Conservation (phyloP, 164 flowering plant species). For the Vitis cinerea region DNA sequence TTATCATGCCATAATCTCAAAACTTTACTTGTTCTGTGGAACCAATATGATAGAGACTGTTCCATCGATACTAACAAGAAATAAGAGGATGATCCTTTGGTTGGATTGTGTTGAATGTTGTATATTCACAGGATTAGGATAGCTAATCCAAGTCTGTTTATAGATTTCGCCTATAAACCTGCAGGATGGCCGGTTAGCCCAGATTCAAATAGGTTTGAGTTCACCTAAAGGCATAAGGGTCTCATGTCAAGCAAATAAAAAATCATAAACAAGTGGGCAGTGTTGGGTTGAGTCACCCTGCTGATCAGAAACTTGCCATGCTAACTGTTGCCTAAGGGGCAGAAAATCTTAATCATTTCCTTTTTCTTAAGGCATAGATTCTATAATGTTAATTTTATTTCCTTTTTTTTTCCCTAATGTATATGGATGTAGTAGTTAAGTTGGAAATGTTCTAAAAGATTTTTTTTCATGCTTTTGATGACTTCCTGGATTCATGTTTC, state of each 20-base stretch:
- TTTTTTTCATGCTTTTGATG: slow-evolving; percentile 2
- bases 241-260: background rate
- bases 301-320: no score
- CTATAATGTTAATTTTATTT: background rate
- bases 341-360: background rate
- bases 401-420: background rate
- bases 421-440: background rate
- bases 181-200: background rate
- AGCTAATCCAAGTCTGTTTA: no score
- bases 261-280: no score
- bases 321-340: no score
- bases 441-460: background rate
- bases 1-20: no score
- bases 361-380: background rate
- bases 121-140: no score
- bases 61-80: no score
- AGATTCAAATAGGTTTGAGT: background rate
- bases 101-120: no score
- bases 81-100: no score
- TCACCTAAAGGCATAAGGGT: background rate
- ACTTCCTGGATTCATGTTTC: slow-evolving; percentile 4
- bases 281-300: no score
- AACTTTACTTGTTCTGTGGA: no score
- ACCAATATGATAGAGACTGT: no score
- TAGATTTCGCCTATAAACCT: background rate